Percentiles rank a stretch among this genome's conserved stretches.
Conservation (phyloP, 1,284 basidiomycete species). For the Leccinum subrobustum region DNA sequence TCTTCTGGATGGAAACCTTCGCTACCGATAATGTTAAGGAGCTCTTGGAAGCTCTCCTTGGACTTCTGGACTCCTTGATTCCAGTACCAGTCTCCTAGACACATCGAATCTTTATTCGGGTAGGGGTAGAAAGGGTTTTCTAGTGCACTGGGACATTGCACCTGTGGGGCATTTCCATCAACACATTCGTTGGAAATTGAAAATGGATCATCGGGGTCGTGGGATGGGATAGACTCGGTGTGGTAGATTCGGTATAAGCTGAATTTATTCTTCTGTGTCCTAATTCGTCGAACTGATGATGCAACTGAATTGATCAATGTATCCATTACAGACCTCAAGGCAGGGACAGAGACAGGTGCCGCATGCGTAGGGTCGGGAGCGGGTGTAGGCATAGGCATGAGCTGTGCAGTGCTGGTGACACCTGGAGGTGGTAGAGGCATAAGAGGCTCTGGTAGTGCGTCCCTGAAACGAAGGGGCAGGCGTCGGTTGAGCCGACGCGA, state of each 20-base stretch:
- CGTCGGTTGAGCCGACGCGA: background rate
- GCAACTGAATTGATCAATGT: background rate
- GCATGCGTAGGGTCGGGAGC: background rate
- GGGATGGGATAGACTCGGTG: background rate
- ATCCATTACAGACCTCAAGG: background rate
- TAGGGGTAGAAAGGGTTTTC: background rate
- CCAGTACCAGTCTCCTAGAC: too few species aligned
- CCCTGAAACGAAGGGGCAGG: background rate
- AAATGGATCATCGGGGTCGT: background rate
- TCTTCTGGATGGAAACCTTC: background rate
- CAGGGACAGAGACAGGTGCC: background rate
- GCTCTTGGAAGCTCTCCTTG: background rate
- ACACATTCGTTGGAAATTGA: background rate
- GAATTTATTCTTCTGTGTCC: background rate
- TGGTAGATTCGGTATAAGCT: background rate
- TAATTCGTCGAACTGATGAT: background rate
- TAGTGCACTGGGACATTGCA: background rate
- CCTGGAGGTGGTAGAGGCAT: background rate
- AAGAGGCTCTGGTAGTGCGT: background rate
- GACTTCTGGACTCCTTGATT: too few species aligned
- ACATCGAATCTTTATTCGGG: background rate
- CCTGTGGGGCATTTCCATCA: background rate
- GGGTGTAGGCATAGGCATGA: background rate
- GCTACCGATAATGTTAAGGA: background rate
- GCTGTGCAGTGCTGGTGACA: background rate